Percentiles rank a stretch among this genome's conserved stretches.
These are phyloP conservation scores for Komagataella mondaviorum DNA, from an alignment of 805 yeast genomes.

Conservation along the genomic window DNA sequence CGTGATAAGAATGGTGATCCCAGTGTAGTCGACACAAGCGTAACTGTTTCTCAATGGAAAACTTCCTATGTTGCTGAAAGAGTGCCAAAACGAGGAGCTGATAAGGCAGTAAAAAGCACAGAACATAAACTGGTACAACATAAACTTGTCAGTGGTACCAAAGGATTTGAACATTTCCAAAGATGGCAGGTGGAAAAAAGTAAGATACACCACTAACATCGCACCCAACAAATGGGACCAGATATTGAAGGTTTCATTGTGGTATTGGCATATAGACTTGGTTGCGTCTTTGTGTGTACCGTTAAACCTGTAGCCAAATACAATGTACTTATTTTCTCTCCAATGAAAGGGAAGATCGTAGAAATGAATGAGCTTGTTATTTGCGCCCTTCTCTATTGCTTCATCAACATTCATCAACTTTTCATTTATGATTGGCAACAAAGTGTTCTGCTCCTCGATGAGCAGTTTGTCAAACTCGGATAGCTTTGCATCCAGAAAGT, in stretches of 20 bases:
- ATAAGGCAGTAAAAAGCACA: slow-evolving; percentile 69
- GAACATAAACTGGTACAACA: slow-evolving; percentile 48
- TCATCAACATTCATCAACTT: slow-evolving; percentile 31
- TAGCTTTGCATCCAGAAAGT: slow-evolving; percentile 24
- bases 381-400: slow-evolving; percentile 27
- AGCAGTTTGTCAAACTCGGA: slow-evolving; percentile 22
- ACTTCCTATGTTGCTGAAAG: slow-evolving; percentile 68
- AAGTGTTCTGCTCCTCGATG: slow-evolving; percentile 14
- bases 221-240: slow-evolving; percentile 86
- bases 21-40: slow-evolving; percentile 93
- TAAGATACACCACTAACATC: slow-evolving; percentile 38
- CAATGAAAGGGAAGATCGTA: slow-evolving; percentile 86
- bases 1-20: slow-evolving; percentile 81
- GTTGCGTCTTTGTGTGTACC: slow-evolving; percentile 46
- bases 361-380: slow-evolving; percentile 45
- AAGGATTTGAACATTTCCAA: slow-evolving; percentile 21
- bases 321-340: slow-evolving; percentile 83
- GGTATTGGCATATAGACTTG: slow-evolving; percentile 45
- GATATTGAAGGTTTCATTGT: slow-evolving; percentile 84
- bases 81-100: slow-evolving; percentile 84
- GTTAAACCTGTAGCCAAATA: slow-evolving; percentile 77
- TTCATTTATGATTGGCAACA: slow-evolving; percentile 15
- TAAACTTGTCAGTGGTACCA: slow-evolving; percentile 28
- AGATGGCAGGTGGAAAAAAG: slow-evolving; percentile 48
- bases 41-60: slow-evolving; percentile 51